Evolutionary conservation across 176 grass and related monocot species (phyloP), one percentile per base, ranked within the genome.

Genomic region (Eragrostis curvula): DNA sequence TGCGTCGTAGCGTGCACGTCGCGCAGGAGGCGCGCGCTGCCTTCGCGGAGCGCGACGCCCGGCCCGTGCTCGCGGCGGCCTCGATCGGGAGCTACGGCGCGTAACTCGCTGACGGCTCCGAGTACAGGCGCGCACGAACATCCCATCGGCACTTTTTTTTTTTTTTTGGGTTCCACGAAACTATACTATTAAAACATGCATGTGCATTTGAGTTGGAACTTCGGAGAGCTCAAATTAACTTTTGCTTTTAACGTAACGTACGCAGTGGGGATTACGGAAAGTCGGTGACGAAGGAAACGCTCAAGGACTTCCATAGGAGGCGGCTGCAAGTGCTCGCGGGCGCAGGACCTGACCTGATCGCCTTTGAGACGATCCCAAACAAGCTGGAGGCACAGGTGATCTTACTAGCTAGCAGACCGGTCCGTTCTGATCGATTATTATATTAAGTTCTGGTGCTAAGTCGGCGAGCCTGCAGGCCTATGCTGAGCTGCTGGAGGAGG

Each of bases 241-340:
- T 68, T 17, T 11, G 23, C 14, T 36, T 9, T 0, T 68, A 23
- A 20, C 15, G 36, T 0, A 10, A 3, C 32, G 17, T 11, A 18
- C 3, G 51, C 47, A 70, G 80, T 15, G 80, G 86, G 21, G 67
- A 88, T 3, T 88, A 84, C 0, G 74, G 74, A 24, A 29, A 43
- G 8, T 88, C 81, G 20, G 59, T 88, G 0, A 79, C 74, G 13
- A 84, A 88, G 68, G 86, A 83, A 1, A 16, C 39, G 59, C 59
- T 79, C 3, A 84, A 84, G 74, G 57, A 23, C 11, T 88, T 88
- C 74, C 86, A 88, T 68, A 20, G 80, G 80, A 88, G 67, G 74
- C 24, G 67, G 66, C 80, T 88, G 0, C 86, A 83, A 80, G 80
- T 79, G 74, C 80, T 83, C 15, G 80, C 86, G 0, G 58, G 67